Conservation (phyloP, 2,329 filamentous ascomycete genomes). For the Ilyonectria mors-panacis region DNA sequence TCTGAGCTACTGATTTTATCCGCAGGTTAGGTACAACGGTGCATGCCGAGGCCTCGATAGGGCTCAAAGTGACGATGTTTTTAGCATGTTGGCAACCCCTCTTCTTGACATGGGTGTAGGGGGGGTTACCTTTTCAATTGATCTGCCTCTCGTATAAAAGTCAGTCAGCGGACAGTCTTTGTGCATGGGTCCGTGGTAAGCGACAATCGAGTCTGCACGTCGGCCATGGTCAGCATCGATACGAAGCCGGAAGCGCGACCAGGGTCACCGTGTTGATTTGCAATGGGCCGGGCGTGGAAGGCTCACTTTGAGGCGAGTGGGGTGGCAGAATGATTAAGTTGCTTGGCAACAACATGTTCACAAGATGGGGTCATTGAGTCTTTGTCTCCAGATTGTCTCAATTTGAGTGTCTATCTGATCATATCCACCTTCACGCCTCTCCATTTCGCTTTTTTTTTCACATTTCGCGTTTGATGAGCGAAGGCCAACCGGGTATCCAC, state of each 20-base stretch:
- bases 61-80: slow-evolving; percentile 1
- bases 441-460: slow-evolving; percentile 7
- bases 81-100: background rate
- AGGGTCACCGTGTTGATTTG: background rate
- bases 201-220: background rate
- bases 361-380: background rate
- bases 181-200: background rate
- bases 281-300: background rate
- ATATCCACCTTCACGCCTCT: slow-evolving; percentile 3
- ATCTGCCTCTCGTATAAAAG: slow-evolving; percentile 1
- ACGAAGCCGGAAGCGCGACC: background rate
- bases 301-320: background rate
- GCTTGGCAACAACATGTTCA: slow-evolving; percentile 7
- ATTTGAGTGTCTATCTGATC: slow-evolving; percentile 4
- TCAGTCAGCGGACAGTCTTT: background rate
- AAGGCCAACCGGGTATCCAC: background rate
- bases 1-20: background rate
- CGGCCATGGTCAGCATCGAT: too few relatives aligned
- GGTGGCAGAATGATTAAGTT: background rate
- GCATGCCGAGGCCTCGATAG: background rate
- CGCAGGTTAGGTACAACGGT: background rate
- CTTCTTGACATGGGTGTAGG: background rate
- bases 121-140: background rate
- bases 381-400: slow-evolving; percentile 9
- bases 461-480: background rate